Evolutionary conservation across 345 rosid genomes (phyloP).

Genomic region (Syzygium aromaticum): DNA sequence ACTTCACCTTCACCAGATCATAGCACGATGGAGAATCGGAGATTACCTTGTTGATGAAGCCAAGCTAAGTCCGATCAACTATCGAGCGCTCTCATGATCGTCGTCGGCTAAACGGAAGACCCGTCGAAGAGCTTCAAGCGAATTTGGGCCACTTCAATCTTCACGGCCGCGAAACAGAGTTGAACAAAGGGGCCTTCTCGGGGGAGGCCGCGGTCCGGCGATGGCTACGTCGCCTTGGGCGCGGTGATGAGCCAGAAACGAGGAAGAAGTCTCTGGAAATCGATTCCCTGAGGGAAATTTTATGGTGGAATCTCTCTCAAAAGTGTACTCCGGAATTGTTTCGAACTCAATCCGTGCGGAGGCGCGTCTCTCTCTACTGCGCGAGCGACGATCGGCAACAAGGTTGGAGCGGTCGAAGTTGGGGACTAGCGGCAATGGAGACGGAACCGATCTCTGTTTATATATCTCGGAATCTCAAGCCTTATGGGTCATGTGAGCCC

Average conservation of each 20-base stretch:
- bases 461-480: too few species aligned
- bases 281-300: not conserved
- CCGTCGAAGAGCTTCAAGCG: not conserved
- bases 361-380: too few species aligned
- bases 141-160: not conserved
- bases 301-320: not conserved
- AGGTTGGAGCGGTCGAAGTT: not conserved
- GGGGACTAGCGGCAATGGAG: not conserved
- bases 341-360: not conserved
- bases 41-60: not conserved
- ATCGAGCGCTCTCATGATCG: too few species aligned
- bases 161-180: not conserved
- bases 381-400: too few species aligned
- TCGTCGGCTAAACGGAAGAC: too few species aligned
- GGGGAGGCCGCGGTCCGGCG: too few species aligned
- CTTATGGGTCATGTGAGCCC: not conserved
- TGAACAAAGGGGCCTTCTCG: too few species aligned
- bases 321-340: too few species aligned
- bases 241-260: too few species aligned
- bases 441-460: not conserved
- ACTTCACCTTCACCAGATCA: fast-evolving
- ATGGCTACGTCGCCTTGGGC: too few species aligned
- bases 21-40: not conserved
- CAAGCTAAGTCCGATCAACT: not conserved
- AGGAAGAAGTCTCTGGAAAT: too few species aligned